Evolutionary conservation across 306 rosid species (phyloP).

Genomic region (cucumber (Cucumis sativus)): Cucumber_9930_V3 NC_026660.2:9656501-9657000

Average conservation of each 20-base stretch:
- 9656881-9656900: too few species aligned
- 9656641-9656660: neutral
- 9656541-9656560: slow-evolving; percentile 35
- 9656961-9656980: too few species aligned
- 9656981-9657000: too few species aligned
- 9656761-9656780: neutral
- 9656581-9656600: slow-evolving; percentile 85
- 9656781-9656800: neutral
- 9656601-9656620: slow-evolving; percentile 57
- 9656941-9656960: too few species aligned
- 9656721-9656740: neutral
- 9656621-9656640: neutral
- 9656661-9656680: too few species aligned
- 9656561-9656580: slow-evolving; percentile 83
- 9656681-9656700: too few species aligned
- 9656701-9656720: neutral
- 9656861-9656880: neutral
- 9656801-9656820: neutral
- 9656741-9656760: neutral
- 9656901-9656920: too few species aligned
- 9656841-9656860: neutral
- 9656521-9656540: slow-evolving; percentile 58
- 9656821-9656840: neutral
- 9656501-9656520: slow-evolving; percentile 66
- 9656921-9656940: too few species aligned